A percentile compares a stretch with the other conserved stretches of the same genome.
These are phyloP conservation scores for Leishmania guyanensis DNA, from an alignment of 208 protist species.

Conservation along the genomic window DNA sequence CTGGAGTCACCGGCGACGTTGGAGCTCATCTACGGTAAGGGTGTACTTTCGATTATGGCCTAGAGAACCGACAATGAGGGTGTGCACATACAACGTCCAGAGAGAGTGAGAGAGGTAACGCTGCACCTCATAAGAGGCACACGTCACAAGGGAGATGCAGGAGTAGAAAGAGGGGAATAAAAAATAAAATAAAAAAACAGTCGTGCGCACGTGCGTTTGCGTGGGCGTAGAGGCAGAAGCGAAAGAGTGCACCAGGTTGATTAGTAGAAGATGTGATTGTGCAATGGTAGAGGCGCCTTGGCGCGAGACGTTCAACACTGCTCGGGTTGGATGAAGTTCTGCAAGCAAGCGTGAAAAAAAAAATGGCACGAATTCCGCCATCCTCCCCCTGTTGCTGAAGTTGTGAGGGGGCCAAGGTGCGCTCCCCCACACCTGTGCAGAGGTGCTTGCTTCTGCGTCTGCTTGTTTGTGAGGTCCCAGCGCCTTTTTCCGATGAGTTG, in stretches of 20 bases:
- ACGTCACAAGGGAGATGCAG: neutral
- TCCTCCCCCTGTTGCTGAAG: neutral
- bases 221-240: neutral
- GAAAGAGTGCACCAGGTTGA: neutral
- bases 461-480: neutral
- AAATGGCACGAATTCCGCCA: neutral
- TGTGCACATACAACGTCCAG: neutral
- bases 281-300: neutral
- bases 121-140: neutral
- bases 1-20: neutral
- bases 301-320: neutral
- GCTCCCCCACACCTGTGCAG: neutral
- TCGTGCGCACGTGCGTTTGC: neutral
- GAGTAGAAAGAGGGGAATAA: neutral
- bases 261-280: neutral
- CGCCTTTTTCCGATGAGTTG: neutral
- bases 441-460: neutral
- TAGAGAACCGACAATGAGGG: neutral
- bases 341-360: neutral
- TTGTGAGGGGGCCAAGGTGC: neutral
- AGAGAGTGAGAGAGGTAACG: neutral
- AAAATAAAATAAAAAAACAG: neutral
- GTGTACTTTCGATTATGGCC: neutral
- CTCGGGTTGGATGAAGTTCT: neutral
- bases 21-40: neutral